phyloP scores from a whole-genome alignment of 495 filamentous ascomycete species.

The Daldinia grandis region DNA sequence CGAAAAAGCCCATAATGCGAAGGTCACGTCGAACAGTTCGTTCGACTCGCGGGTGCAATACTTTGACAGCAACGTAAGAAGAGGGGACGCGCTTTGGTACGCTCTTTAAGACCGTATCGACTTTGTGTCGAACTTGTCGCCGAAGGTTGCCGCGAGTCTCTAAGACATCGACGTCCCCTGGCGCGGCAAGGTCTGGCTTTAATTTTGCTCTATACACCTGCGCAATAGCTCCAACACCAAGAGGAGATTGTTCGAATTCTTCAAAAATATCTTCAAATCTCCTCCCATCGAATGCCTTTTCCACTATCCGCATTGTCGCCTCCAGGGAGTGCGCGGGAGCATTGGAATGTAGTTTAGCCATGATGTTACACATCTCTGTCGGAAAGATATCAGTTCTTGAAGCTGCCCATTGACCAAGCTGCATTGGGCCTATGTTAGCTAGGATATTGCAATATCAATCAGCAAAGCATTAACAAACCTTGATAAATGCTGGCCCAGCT shows the following conservation, averaged over 20 bases:
- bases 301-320: constrained; percentile 79
- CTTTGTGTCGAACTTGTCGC: constrained; percentile 76
- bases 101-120: constrained; percentile 85
- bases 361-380: constrained; percentile 86
- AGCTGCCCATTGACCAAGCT: constrained; percentile 99
- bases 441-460: not conserved
- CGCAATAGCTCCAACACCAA: constrained; percentile 96
- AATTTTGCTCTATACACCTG: constrained; percentile 98
- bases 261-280: constrained; percentile 93
- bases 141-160: constrained; percentile 64
- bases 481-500: constrained; percentile 96
- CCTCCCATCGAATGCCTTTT: constrained; percentile 79
- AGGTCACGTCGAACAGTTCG: constrained; percentile 87
- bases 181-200: constrained; percentile 76
- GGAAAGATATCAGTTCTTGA: constrained; percentile 98
- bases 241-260: constrained; percentile 88
- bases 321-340: constrained; percentile 89
- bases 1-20: constrained; percentile 94
- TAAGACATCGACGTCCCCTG: constrained; percentile 65
- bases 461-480: constrained; percentile 62
- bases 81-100: constrained; percentile 87
- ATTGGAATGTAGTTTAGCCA: constrained; percentile 95
- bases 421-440: constrained; percentile 39
- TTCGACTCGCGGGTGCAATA: constrained; percentile 92
- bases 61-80: constrained; percentile 94